These are phyloP conservation scores for Penium margaritaceum DNA, from an alignment of 139 green algal species.

Conservation along the genomic window DNA sequence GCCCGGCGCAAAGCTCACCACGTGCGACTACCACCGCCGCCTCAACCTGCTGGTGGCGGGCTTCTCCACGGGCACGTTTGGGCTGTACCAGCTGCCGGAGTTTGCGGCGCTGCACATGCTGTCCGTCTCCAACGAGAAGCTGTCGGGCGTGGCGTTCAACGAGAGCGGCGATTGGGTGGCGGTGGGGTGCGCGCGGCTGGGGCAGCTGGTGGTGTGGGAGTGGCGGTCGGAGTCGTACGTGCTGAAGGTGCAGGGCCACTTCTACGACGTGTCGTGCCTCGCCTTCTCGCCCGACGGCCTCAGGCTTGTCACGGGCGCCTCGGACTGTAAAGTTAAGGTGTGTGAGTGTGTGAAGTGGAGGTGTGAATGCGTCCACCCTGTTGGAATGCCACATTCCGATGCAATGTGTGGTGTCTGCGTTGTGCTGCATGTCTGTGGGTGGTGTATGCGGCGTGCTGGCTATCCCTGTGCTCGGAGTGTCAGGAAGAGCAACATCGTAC, in stretches of 20 bases:
- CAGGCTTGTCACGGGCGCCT: slow-evolving; percentile 73
- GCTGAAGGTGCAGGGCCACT: slow-evolving; percentile 84
- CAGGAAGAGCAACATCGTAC: too few relatives aligned
- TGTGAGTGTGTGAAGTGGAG: too few relatives aligned
- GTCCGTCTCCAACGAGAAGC: slow-evolving; percentile 53
- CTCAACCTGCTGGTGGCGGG: slow-evolving; percentile 63
- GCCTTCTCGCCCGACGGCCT: slow-evolving; percentile 78
- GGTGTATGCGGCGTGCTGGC: too few relatives aligned
- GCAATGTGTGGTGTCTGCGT: too few relatives aligned
- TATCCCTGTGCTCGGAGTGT: too few relatives aligned
- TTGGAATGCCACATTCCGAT: too few relatives aligned
- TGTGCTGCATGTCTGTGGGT: too few relatives aligned
- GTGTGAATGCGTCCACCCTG: too few relatives aligned
- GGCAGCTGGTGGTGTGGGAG: slow-evolving; percentile 97
- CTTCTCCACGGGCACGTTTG: slow-evolving; percentile 79
- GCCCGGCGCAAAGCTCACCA: slow-evolving; percentile 53
- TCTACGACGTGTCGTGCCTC: slow-evolving; percentile 64
- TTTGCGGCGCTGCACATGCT: slow-evolving; percentile 62
- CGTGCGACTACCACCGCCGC: slow-evolving; percentile 53
- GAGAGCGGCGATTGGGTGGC: slow-evolving; percentile 71
- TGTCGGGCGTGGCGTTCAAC: slow-evolving; percentile 73
- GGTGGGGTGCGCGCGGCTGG: slow-evolving; percentile 62
- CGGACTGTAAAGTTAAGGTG: slow-evolving; percentile 70
- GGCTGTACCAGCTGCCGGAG: slow-evolving; percentile 79
- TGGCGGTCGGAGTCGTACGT: slow-evolving; percentile 91